These are phyloP conservation scores for Neofusicoccum parvum DNA, from an alignment of 2,329 filamentous ascomycete genomes.

Conservation along the genomic window DNA sequence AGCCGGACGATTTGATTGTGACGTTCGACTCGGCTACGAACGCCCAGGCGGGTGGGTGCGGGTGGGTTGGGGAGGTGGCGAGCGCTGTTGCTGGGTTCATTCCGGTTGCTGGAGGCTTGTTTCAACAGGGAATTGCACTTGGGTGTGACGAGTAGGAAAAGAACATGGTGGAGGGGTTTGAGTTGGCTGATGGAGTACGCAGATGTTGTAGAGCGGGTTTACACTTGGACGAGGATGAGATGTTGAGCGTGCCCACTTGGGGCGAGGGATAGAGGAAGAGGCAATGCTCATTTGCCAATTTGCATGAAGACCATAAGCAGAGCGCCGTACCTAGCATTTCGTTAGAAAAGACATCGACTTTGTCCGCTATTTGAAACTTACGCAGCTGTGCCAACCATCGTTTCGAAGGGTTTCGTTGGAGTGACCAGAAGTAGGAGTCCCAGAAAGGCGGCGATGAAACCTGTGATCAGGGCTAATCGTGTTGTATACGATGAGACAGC, in stretches of 20 bases:
- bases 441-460: neutral
- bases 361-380: neutral
- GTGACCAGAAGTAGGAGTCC: neutral
- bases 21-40: neutral
- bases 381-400: constrained; percentile 5
- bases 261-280: no score
- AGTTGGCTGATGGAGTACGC: no score
- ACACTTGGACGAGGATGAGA: no score
- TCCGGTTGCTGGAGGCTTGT: no score
- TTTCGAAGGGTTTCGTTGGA: constrained; percentile 1
- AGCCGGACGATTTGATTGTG: neutral
- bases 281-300: neutral
- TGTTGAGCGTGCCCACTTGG: no score
- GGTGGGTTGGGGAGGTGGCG: neutral
- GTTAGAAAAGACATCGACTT: neutral
- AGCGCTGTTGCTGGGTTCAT: no score
- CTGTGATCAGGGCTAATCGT: neutral
- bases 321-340: neutral
- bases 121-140: no score
- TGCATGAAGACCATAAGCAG: constrained; percentile 12
- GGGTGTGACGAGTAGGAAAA: no score
- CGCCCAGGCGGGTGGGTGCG: neutral
- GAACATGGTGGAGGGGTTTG: no score
- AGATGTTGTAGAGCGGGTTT: no score
- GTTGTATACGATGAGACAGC: neutral